Evolutionary conservation across 1,139 yeast species (phyloP).

Genomic region (Diutina neorugosa): DNA sequence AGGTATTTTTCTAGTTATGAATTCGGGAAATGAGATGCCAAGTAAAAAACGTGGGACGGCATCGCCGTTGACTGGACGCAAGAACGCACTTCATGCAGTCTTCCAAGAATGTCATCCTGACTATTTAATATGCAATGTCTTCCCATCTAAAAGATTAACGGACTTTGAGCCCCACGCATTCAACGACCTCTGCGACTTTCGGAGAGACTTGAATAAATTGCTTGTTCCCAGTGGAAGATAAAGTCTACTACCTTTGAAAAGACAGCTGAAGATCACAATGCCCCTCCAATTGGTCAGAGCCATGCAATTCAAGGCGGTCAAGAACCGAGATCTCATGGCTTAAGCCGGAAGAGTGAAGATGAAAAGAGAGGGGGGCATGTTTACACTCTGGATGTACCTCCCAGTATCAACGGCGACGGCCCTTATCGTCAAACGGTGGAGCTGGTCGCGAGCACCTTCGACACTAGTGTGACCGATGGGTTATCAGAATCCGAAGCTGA

Average conservation of each 20-base stretch:
- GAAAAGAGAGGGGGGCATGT: neutral
- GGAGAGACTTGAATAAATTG: neutral
- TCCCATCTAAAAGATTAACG: neutral
- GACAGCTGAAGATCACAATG: slow-evolving; percentile 6
- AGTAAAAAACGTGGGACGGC: neutral
- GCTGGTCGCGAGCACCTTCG: slow-evolving; percentile 6
- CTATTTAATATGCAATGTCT: neutral
- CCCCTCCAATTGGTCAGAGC: slow-evolving; percentile 11
- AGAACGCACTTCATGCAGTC: neutral
- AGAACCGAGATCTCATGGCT: slow-evolving; percentile 7
- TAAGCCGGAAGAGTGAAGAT: neutral
- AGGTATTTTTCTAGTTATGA: neutral
- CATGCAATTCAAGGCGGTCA: slow-evolving; percentile 12
- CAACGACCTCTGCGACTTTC: neutral
- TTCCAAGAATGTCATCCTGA: neutral
- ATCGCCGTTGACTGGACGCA: neutral
- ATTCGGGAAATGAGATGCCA: neutral
- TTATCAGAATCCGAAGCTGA: neutral
- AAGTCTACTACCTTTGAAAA: neutral
- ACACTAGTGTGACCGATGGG: slow-evolving; percentile 6
- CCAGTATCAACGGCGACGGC: slow-evolving; percentile 2
- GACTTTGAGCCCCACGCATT: neutral
- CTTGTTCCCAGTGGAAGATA: neutral
- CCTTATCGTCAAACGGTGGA: slow-evolving; percentile 6
- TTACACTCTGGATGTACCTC: neutral